phyloP scores from a whole-genome alignment of 768 basidiomycete species.

The Cubamyces sp. region DNA sequence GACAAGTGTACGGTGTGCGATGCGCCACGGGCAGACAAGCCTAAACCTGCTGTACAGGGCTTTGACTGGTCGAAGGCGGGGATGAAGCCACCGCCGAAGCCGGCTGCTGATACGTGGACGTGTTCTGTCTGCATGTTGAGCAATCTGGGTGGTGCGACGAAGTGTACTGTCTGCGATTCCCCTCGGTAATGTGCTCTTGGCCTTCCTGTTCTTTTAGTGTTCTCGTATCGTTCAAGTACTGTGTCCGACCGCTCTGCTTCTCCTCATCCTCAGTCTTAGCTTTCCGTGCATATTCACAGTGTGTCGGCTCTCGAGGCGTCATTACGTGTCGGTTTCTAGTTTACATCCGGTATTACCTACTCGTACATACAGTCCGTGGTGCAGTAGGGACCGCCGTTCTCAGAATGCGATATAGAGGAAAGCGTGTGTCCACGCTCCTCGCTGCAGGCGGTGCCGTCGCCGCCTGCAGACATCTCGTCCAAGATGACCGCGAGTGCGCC shows the following conservation, averaged over 20 bases:
- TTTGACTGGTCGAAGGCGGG: constrained; percentile 40
- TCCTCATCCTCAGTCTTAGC: not conserved
- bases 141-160: constrained; percentile 49
- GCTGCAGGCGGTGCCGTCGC: not conserved
- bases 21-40: constrained; percentile 31
- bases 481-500: not conserved
- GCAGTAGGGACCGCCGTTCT: constrained; percentile 8
- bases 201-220: constrained; percentile 14
- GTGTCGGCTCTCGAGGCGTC: not conserved
- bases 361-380: constrained; percentile 26
- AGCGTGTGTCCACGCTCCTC: not conserved
- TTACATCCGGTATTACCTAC: constrained; percentile 22
- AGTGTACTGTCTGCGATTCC: constrained; percentile 54
- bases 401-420: constrained; percentile 7
- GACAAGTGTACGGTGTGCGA: constrained; percentile 54
- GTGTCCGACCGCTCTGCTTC: not conserved
- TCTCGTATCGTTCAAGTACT: constrained; percentile 15
- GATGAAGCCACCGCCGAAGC: constrained; percentile 28
- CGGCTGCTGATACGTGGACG: constrained; percentile 30
- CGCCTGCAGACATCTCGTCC: not conserved
- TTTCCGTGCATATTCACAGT: not conserved
- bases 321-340: constrained; percentile 13
- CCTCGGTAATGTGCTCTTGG: constrained; percentile 28
- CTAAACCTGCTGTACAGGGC: constrained; percentile 23
- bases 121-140: constrained; percentile 37